Percentiles rank a stretch among this genome's conserved stretches.
phyloP scores from a whole-genome alignment of 2,329 filamentous ascomycete species.

The Fusarium protoensiforme region DNA sequence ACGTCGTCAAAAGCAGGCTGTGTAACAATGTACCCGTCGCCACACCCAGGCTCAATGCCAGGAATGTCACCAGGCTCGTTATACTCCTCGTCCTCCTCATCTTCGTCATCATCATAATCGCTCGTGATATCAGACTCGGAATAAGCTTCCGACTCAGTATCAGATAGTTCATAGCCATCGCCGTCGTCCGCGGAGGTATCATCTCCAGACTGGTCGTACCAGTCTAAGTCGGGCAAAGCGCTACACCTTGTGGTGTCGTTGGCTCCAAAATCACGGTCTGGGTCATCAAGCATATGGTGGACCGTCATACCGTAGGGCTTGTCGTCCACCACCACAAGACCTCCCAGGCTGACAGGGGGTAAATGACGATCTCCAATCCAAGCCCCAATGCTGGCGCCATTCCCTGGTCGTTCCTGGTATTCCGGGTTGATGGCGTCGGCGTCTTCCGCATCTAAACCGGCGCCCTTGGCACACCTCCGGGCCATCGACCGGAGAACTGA shows the following conservation, averaged over 20 bases:
- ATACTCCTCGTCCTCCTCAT: conserved; percentile 66
- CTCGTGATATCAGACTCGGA: conserved; percentile 65
- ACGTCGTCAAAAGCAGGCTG: conserved; percentile 93
- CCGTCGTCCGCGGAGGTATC: conserved; percentile 63
- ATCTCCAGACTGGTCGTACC: conserved; percentile 55
- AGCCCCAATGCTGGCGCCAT: conserved; percentile 92
- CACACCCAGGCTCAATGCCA: conserved; percentile 79
- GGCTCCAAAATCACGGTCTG: conserved; percentile 57
- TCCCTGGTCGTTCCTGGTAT: conserved; percentile 82
- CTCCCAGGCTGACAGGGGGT: conserved; percentile 91
- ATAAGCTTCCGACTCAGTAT: conserved; percentile 66
- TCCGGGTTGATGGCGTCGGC: conserved; percentile 71
- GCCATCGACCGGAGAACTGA: conserved; percentile 48
- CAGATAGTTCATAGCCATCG: conserved; percentile 70
- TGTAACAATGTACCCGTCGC: conserved; percentile 83
- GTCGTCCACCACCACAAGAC: conserved; percentile 85
- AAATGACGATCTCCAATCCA: conserved; percentile 88
- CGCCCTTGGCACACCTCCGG: conserved; percentile 42
- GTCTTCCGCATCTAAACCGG: conserved; percentile 52
- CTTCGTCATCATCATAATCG: conserved; percentile 62
- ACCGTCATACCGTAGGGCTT: conserved; percentile 94
- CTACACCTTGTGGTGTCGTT: conserved; percentile 50
- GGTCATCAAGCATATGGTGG: conserved; percentile 92
- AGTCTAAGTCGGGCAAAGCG: conserved; percentile 53
- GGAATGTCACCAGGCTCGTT: conserved; percentile 79